Conservation (phyloP, 176 grass and related monocot species). For the Avena atlantica region DNA sequence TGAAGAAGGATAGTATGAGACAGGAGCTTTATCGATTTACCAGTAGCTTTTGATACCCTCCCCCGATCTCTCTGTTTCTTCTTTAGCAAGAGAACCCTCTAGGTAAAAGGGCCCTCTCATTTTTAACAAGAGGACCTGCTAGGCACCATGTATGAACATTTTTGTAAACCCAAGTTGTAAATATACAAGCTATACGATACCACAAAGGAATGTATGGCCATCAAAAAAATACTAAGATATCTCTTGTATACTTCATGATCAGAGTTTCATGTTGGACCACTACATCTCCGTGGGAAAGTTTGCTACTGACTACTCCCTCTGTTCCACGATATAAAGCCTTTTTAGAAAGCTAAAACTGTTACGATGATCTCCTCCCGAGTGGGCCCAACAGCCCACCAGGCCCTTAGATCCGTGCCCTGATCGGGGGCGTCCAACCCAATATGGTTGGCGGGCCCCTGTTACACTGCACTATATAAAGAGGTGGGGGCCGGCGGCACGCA, state of each 20-base stretch:
- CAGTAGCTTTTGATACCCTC: constrained; percentile 51
- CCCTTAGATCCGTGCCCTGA: too few relatives aligned
- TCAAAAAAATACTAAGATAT: background rate
- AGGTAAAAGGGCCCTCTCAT: background rate
- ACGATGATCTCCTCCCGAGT: too few relatives aligned
- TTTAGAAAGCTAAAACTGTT: too few relatives aligned
- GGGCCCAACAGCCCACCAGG: too few relatives aligned
- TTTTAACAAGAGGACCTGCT: constrained; percentile 18
- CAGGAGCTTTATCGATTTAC: constrained; percentile 49
- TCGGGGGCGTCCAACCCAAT: too few relatives aligned
- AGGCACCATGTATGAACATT: constrained; percentile 18
- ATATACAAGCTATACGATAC: constrained; percentile 31
- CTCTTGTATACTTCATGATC: constrained; percentile 19
- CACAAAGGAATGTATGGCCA: background rate
- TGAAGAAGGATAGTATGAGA: constrained; percentile 51
- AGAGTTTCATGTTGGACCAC: constrained; percentile 17
- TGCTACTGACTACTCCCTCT: background rate
- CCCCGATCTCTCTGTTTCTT: background rate
- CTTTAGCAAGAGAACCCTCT: constrained; percentile 6
- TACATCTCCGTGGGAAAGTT: background rate
- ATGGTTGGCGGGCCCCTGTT: too few relatives aligned
- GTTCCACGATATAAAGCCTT: too few relatives aligned
- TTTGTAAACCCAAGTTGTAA: constrained; percentile 38
- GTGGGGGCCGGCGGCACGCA: too few relatives aligned
- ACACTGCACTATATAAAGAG: too few relatives aligned